Percentiles rank a stretch among this genome's conserved stretches.
phyloP scores from a whole-genome alignment of 768 basidiomycete genomes.

The Suillus subalutaceus region DNA sequence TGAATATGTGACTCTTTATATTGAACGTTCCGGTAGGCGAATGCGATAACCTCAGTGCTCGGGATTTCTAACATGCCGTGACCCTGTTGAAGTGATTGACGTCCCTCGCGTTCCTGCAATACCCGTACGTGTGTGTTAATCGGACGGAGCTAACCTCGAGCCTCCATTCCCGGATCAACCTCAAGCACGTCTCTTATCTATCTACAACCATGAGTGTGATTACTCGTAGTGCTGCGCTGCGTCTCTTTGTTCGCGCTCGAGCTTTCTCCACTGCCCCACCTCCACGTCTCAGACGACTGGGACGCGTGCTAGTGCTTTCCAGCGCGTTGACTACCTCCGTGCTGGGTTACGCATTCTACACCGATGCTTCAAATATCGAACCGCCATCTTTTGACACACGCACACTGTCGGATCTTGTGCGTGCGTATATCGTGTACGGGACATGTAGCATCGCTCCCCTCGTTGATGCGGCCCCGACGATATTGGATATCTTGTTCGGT shows the following conservation, averaged over 20 bases:
- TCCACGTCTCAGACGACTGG: background rate
- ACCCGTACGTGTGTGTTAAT: background rate
- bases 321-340: conserved; percentile 1
- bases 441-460: conserved; percentile 76
- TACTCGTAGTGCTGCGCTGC: background rate
- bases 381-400: background rate
- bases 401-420: conserved; percentile 19
- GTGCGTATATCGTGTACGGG: conserved; percentile 82
- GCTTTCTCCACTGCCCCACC: background rate
- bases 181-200: background rate
- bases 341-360: background rate
- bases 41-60: background rate
- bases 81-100: background rate
- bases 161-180: background rate
- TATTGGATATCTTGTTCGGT: conserved; percentile 55
- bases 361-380: background rate
- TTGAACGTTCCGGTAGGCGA: background rate
- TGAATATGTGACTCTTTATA: background rate
- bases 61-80: background rate
- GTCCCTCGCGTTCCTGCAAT: background rate
- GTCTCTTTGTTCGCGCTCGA: background rate
- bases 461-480: conserved; percentile 72
- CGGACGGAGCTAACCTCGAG: conserved; percentile 1
- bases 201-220: background rate
- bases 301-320: conserved; percentile 3